phyloP scores from a whole-genome alignment of 225 moss, liverwort and hornwort genomes.

The Bryoerythrophyllum caledonicum region DNA sequence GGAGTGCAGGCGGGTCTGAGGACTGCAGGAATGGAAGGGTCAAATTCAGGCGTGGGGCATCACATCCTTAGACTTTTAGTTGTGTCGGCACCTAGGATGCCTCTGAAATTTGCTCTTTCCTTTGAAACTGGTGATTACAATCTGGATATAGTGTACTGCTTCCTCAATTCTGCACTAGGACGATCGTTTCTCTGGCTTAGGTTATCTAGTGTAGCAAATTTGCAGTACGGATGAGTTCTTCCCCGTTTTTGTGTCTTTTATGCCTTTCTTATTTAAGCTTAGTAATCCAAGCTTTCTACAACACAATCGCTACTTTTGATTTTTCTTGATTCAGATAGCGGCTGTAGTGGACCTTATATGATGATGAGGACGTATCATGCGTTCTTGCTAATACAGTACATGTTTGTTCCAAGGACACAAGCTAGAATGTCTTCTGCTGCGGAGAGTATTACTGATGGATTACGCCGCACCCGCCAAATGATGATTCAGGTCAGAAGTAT shows the following conservation, averaged over 20 bases:
- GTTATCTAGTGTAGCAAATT: background rate
- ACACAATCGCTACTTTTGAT: background rate
- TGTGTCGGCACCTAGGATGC: background rate
- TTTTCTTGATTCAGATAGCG: background rate
- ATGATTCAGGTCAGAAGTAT: constrained; percentile 77
- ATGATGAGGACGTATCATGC: background rate
- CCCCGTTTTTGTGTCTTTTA: background rate
- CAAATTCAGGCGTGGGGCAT: constrained; percentile 87
- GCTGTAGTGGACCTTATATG: background rate
- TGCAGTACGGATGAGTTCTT: constrained; percentile 61
- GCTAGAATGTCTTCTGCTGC: constrained; percentile 85
- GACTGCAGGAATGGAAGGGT: constrained; percentile 83
- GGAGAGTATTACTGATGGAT: constrained; percentile 84
- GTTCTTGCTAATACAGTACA: background rate
- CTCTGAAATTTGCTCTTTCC: no score
- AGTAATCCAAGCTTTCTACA: background rate
- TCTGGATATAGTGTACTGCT: no score
- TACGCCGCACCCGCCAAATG: constrained; percentile 93
- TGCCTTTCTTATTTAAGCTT: background rate
- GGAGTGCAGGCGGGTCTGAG: constrained; percentile 65
- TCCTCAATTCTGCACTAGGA: no score
- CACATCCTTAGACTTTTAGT: constrained; percentile 28
- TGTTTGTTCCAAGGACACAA: constrained; percentile 61
- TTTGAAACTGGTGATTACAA: no score
- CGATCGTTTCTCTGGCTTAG: no score